Conservation (phyloP, 345 rosid genomes). For the Eucalyptus melliodora region DNA sequence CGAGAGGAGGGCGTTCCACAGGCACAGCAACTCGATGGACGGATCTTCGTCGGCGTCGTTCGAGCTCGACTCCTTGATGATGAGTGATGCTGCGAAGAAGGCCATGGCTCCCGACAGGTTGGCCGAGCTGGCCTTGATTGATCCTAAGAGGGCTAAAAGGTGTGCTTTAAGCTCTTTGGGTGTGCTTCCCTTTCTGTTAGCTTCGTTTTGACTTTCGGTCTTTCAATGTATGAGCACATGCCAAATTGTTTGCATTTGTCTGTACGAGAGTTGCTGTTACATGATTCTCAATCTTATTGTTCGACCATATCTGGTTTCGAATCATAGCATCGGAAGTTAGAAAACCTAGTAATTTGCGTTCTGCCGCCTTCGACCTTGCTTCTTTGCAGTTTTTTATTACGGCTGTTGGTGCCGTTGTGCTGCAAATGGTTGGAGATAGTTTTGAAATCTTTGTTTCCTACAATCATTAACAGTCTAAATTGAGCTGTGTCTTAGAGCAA, state of each 20-base stretch:
- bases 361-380: not conserved
- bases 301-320: not conserved
- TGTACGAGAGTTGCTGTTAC: not conserved
- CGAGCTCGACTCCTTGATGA: conserved; percentile 35
- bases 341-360: not conserved
- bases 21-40: conserved; percentile 85
- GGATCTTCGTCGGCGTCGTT: conserved; percentile 46
- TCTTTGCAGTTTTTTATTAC: not conserved
- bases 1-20: conserved; percentile 38
- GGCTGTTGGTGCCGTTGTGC: not conserved
- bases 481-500: not conserved
- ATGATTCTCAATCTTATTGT: not conserved
- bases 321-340: not conserved
- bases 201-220: not conserved
- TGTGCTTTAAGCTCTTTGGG: conserved; percentile 16
- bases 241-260: not conserved
- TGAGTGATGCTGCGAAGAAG: conserved; percentile 53
- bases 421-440: not conserved
- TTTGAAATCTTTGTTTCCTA: not conserved
- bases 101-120: conserved; percentile 73
- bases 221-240: not conserved
- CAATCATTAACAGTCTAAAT: not conserved
- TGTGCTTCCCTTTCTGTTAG: not conserved
- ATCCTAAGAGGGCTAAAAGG: conserved; percentile 98
- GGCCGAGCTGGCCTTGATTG: conserved; percentile 82